Evolutionary conservation across 2,329 filamentous ascomycete species (phyloP).

Genomic region (Cladosporium sp.): DNA sequence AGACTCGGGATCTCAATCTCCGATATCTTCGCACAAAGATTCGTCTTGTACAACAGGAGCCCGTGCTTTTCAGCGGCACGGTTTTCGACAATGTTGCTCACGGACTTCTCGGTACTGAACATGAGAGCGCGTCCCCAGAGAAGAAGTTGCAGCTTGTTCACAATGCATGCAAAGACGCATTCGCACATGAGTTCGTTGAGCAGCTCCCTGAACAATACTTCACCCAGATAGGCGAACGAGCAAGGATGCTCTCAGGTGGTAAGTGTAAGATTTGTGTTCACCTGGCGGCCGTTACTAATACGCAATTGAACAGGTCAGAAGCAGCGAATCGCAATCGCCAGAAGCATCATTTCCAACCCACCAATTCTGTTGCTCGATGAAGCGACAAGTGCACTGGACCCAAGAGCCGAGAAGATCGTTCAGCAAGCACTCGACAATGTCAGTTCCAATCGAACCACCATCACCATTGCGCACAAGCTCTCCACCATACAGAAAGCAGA

Average conservation of each 20-base stretch:
- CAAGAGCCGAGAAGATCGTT: conserved; percentile 30
- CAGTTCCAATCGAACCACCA: conserved; percentile 29
- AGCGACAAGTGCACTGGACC: conserved; percentile 35
- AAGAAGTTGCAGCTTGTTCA: conserved; percentile 29
- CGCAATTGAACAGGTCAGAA: conserved; percentile 20
- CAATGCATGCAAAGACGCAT: conserved; percentile 30
- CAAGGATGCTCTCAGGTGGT: conserved; percentile 30
- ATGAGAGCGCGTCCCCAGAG: conserved; percentile 23
- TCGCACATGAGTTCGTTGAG: conserved; percentile 35
- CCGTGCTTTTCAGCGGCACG: conserved; percentile 32
- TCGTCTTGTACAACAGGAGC: conserved; percentile 34
- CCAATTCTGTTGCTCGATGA: conserved; percentile 34
- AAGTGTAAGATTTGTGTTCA: neutral
- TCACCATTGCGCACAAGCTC: conserved; percentile 42
- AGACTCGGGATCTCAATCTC: conserved; percentile 27
- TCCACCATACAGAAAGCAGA: conserved; percentile 41
- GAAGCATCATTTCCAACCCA: conserved; percentile 33
- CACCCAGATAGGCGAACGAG: conserved; percentile 32
- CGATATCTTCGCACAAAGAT: conserved; percentile 32
- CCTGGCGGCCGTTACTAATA: neutral
- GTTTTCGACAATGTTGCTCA: conserved; percentile 34
- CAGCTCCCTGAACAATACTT: conserved; percentile 32
- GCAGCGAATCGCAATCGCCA: conserved; percentile 34
- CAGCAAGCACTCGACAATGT: conserved; percentile 32
- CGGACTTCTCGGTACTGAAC: conserved; percentile 28